Evolutionary conservation across 164 flowering plant genomes (phyloP).

Genomic region (Vitis rupestris): DNA sequence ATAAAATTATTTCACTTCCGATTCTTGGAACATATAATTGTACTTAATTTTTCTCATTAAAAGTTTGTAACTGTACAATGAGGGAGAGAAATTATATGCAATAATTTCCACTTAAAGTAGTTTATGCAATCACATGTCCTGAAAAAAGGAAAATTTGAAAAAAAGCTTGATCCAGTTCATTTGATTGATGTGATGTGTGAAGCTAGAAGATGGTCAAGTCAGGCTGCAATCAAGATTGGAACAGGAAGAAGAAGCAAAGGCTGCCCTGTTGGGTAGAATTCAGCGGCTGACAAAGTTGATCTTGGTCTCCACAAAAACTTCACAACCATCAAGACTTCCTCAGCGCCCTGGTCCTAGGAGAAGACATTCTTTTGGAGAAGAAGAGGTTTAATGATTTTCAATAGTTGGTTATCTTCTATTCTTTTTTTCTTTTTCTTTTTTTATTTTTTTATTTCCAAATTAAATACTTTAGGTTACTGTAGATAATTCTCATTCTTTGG

Average conservation of each 20-base stretch:
- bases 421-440: neutral
- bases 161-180: slow-evolving; percentile 6
- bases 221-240: slow-evolving; percentile 92
- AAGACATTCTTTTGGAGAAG: slow-evolving; percentile 99
- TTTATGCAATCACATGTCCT: neutral
- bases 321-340: slow-evolving; percentile 72
- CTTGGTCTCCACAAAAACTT: slow-evolving; percentile 77
- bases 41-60: neutral
- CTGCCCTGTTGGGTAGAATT: slow-evolving; percentile 86
- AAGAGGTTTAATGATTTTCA: slow-evolving; percentile 56
- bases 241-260: slow-evolving; percentile 98
- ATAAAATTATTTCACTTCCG: neutral
- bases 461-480: neutral
- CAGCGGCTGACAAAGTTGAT: slow-evolving; percentile 91
- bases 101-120: too few species aligned
- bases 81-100: too few species aligned
- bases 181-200: slow-evolving; percentile 29
- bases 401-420: neutral
- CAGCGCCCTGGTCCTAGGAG: slow-evolving; percentile 75
- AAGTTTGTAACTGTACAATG: too few species aligned
- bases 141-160: neutral
- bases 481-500: too few species aligned
- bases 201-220: slow-evolving; percentile 97
- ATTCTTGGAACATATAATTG: neutral
- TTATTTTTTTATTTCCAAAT: neutral